Evolutionary conservation across 2,329 filamentous ascomycete species (phyloP).

Genomic region (Ramichloridium luteum): DNA sequence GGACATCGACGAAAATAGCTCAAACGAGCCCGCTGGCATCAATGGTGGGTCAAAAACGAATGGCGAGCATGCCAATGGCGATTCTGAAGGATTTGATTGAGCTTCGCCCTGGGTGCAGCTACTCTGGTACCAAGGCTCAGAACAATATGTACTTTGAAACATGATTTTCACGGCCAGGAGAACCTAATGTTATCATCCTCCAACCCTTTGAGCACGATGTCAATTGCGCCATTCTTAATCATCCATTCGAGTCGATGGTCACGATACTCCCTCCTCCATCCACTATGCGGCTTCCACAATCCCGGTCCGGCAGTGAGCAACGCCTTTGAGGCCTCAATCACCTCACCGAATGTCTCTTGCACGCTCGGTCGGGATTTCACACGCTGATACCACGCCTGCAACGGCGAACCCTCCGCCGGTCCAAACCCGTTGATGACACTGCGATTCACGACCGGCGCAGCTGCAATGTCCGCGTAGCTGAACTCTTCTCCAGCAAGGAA

Average conservation of each 20-base stretch:
- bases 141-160: too few relatives aligned
- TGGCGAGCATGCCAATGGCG: too few relatives aligned
- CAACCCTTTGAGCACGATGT: slow-evolving; percentile 13
- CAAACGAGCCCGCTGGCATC: too few relatives aligned
- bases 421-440: slow-evolving; percentile 14
- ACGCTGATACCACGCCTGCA: slow-evolving; percentile 15
- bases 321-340: slow-evolving; percentile 12
- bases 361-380: slow-evolving; percentile 13
- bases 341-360: slow-evolving; percentile 16
- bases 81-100: too few relatives aligned
- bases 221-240: slow-evolving; percentile 16
- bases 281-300: slow-evolving; percentile 8
- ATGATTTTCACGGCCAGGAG: slow-evolving; percentile 10
- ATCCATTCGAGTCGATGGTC: slow-evolving; percentile 18
- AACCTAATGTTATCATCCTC: slow-evolving; percentile 16
- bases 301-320: slow-evolving; percentile 10
- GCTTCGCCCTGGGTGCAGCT: too few relatives aligned
- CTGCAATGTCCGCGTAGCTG: slow-evolving; percentile 21
- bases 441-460: slow-evolving; percentile 18
- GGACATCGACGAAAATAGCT: too few relatives aligned
- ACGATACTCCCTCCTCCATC: slow-evolving; percentile 16
- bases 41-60: too few relatives aligned
- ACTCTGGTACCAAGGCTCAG: too few relatives aligned
- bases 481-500: slow-evolving; percentile 20
- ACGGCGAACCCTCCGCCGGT: slow-evolving; percentile 8